Conservation (phyloP, 148 eudicot genomes). For the Arbutus unedo region DNA sequence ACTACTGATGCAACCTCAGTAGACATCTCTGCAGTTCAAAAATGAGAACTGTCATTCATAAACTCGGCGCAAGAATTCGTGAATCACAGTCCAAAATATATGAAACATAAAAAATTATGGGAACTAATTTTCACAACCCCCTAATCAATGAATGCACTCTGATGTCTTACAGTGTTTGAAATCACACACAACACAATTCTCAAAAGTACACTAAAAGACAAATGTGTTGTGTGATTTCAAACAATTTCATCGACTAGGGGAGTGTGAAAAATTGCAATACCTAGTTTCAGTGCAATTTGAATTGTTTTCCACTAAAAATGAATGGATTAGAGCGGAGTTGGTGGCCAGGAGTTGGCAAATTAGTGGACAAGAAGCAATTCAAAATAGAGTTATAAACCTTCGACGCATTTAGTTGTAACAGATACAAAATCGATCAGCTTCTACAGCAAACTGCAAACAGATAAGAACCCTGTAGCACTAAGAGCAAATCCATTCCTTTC, state of each 20-base stretch:
- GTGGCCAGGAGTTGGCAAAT: not conserved
- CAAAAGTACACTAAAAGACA: too few relatives aligned
- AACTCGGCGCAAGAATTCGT: constrained; percentile 7
- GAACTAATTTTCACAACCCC: not conserved
- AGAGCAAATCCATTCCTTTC: not conserved
- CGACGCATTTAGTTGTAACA: not conserved
- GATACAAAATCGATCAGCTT: not conserved
- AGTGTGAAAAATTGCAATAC: not conserved
- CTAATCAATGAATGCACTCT: not conserved
- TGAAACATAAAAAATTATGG: not conserved
- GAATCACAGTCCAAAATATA: not conserved
- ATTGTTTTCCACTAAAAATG: not conserved
- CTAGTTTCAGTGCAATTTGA: not conserved
- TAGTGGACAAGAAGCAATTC: not conserved
- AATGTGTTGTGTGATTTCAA: not conserved
- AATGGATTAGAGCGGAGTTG: not conserved
- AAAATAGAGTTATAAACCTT: not conserved
- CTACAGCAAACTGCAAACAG: not conserved
- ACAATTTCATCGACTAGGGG: not conserved
- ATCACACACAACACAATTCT: too few relatives aligned
- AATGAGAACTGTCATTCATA: not conserved
- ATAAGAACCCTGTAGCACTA: not conserved
- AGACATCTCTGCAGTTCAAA: constrained; percentile 58
- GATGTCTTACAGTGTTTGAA: not conserved
- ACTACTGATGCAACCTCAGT: constrained; percentile 56